These are phyloP conservation scores for Inga oerstediana DNA, from an alignment of 306 rosid species.

Conservation along the genomic window DNA sequence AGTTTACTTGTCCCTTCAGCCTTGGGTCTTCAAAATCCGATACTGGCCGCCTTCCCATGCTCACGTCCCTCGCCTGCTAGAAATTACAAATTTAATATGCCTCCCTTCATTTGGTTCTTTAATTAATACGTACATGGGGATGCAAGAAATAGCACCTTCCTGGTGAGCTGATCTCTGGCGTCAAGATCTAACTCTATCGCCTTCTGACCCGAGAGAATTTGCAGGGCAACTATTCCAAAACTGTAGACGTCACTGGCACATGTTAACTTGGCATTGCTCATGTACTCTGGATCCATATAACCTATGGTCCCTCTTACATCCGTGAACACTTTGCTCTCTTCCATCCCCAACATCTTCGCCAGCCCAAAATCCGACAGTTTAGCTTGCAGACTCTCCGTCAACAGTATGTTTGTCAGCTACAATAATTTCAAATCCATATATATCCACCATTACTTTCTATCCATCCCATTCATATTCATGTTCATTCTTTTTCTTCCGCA, in stretches of 20 bases:
- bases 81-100: too few species aligned
- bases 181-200: constrained; percentile 79
- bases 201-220: constrained; percentile 84
- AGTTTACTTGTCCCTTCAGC: constrained; percentile 57
- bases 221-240: constrained; percentile 81
- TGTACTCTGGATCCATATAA: constrained; percentile 96
- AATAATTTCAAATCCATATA: constrained; percentile 15
- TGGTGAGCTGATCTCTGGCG: constrained; percentile 85
- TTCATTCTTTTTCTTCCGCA: not conserved
- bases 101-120: not conserved
- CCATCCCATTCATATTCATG: not conserved
- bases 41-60: constrained; percentile 59
- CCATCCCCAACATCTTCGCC: constrained; percentile 76
- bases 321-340: constrained; percentile 77
- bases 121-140: not conserved
- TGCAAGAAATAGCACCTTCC: constrained; percentile 52
- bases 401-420: constrained; percentile 84
- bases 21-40: constrained; percentile 78
- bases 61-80: constrained; percentile 76
- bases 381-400: constrained; percentile 65
- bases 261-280: constrained; percentile 84
- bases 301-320: constrained; percentile 93
- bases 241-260: constrained; percentile 88
- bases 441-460: not conserved
- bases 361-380: constrained; percentile 91